Evolutionary conservation across 805 yeast species (phyloP).

Genomic region (Maudiozyma pseudohumilis): DNA sequence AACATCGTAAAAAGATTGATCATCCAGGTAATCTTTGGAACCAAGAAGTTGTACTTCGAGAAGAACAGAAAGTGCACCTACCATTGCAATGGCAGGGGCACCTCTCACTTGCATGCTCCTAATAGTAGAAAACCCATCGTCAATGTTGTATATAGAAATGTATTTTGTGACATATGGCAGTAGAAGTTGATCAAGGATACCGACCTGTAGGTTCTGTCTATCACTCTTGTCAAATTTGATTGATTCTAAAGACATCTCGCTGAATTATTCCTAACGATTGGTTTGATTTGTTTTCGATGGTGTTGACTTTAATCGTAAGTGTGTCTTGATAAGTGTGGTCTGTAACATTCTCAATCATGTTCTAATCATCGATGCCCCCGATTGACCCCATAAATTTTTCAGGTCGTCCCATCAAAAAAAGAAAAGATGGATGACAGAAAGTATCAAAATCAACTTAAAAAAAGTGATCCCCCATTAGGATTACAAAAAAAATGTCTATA

Average conservation of each 20-base stretch:
- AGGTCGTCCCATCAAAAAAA: neutral
- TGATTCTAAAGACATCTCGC: conserved; percentile 44
- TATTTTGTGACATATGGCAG: conserved; percentile 75
- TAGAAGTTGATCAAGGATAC: conserved; percentile 68
- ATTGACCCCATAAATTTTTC: neutral
- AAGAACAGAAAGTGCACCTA: conserved; percentile 75
- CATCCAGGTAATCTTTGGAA: conserved; percentile 15
- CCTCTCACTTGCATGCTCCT: conserved; percentile 91
- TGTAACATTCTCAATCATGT: neutral
- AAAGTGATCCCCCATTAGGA: too few relatives aligned
- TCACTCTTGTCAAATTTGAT: conserved; percentile 46
- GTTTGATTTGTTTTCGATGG: neutral
- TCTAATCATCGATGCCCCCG: neutral
- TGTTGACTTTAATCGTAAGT: neutral
- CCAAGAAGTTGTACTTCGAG: conserved; percentile 46
- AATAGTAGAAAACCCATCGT: conserved; percentile 77
- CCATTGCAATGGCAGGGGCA: conserved; percentile 97
- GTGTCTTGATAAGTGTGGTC: neutral
- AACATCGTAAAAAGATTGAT: conserved; percentile 28
- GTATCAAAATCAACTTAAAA: neutral
- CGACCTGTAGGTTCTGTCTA: conserved; percentile 33
- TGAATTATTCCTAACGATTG: neutral
- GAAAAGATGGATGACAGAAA: neutral
- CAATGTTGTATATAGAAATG: conserved; percentile 48
- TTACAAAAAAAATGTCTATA: neutral